Evolutionary conservation across 495 filamentous ascomycete genomes (phyloP), one percentile per base, ranked within the genome.

Genomic region (Hypoxylon cercidicola): DNA sequence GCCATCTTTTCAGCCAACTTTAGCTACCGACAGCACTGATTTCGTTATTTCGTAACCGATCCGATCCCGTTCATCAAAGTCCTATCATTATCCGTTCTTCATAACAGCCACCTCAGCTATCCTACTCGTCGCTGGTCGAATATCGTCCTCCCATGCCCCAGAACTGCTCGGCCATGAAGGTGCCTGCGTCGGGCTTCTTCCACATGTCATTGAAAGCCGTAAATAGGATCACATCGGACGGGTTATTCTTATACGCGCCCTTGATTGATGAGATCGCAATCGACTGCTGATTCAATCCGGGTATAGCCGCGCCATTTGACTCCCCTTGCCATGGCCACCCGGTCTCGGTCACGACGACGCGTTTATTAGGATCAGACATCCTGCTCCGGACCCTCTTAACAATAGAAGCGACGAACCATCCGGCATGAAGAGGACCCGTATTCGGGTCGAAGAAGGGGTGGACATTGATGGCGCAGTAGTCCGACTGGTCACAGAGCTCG

Each of bases 401-500:
- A 23, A 78, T 78, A 16, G 77, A 73, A 16, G 81, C 79, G 4
- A 90, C 82, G 68, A 90, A 96, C 3, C 74, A 55, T 11, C 92
- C 93, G 6, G 93, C 85, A 23, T 79, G 72, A 0, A 75, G 70
- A 4, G 93, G 78, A 6, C 60, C 69, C 25, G 84, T 80, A 9
- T 81, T 83, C 2, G 80, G 76, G 62, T 94, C 89, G 72, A 96
- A 97, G 80, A 93, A 97, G 11, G 92, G 84, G 70, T 97, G 93
- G 60, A 85, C 82, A 69, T 97, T 97, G 35, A 89, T 85, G 0
- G 92, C 89, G 66, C 87, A 91, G 75, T 89, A 92, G 64, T 96
- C 93, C 6, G 88, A 89, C 21, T 76, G 81, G 8, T 87, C 71
- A 76, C 93, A 96, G 45, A 97, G 78, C 56, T 83, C 75, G 0